Conservation (phyloP, 1,284 basidiomycete genomes). For the Ceratobasidium sp. region DNA sequence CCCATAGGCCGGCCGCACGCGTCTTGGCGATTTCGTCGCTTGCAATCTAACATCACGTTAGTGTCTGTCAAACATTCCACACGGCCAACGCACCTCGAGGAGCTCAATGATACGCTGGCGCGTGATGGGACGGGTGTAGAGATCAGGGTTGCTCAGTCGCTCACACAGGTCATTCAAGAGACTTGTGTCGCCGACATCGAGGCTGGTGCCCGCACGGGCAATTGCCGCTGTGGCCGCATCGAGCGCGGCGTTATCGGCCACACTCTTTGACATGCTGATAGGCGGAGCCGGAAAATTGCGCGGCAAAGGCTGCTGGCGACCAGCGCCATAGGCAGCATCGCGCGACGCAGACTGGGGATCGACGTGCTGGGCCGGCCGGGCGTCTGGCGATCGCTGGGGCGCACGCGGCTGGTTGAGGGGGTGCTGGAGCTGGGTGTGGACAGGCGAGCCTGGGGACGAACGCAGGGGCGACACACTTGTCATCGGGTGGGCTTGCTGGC, state of each 20-base stretch:
- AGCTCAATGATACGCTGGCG: conserved; percentile 42
- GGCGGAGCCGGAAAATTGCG: conserved; percentile 35
- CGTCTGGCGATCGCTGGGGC: conserved; percentile 28
- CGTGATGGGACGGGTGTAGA: conserved; percentile 39
- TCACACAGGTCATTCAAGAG: conserved; percentile 42
- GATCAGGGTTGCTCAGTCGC: conserved; percentile 26
- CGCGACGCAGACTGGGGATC: conserved; percentile 6
- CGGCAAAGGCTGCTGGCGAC: conserved; percentile 13
- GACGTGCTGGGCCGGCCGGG: conserved; percentile 3
- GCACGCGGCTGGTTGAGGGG: conserved; percentile 25
- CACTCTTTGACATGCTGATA: conserved; percentile 21
- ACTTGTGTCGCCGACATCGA: conserved; percentile 28
- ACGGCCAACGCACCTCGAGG: conserved; percentile 39
- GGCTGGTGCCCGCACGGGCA: conserved; percentile 24
- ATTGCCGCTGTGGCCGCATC: conserved; percentile 45
- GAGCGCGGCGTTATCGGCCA: conserved; percentile 28
- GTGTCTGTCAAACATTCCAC: not conserved
- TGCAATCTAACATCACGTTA: conserved; percentile 12
- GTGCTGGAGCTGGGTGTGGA: conserved; percentile 28
- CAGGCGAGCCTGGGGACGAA: conserved; percentile 17
- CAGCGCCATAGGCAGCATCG: conserved; percentile 6
- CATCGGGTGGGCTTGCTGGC: conserved; percentile 31
- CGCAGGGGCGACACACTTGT: conserved; percentile 28
- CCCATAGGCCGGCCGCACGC: conserved; percentile 40
- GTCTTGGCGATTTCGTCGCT: conserved; percentile 42